A percentile compares a stretch with the other conserved stretches of the same genome.
Evolutionary conservation across 2,329 filamentous ascomycete species (phyloP).

Genomic region (Paramyrothecium roridum): DNA sequence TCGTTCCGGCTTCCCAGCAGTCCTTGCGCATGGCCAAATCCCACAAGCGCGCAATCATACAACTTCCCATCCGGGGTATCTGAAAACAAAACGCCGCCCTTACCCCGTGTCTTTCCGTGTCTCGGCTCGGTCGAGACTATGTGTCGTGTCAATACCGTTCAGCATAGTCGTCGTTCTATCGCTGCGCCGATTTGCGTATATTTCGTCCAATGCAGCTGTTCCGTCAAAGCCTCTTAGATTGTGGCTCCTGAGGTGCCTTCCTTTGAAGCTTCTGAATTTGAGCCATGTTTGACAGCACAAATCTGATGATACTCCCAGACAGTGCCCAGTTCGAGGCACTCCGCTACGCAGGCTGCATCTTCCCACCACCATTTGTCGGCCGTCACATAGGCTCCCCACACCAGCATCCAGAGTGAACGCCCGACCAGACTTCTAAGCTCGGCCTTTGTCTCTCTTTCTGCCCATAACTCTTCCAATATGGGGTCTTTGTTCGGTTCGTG

Average conservation of each 20-base stretch:
- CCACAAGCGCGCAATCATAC: no score
- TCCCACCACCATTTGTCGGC: conserved; percentile 61
- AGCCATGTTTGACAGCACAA: conserved; percentile 46
- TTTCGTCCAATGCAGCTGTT: no score
- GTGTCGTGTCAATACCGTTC: no score
- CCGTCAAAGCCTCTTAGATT: neutral
- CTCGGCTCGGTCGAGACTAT: neutral
- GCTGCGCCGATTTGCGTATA: no score
- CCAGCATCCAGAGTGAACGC: conserved; percentile 57
- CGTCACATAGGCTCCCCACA: conserved; percentile 53
- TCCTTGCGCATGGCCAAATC: no score
- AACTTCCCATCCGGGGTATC: neutral
- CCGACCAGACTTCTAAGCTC: conserved; percentile 52
- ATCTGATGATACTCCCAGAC: conserved; percentile 58
- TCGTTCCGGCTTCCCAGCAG: no score
- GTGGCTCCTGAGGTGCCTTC: neutral
- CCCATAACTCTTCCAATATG: conserved; percentile 12
- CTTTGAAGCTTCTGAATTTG: neutral
- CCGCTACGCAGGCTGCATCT: conserved; percentile 48
- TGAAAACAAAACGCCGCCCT: neutral
- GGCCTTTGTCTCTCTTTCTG: conserved; percentile 30
- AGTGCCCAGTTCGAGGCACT: conserved; percentile 52
- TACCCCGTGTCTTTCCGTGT: no score
- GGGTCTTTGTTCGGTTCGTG: conserved; percentile 16
- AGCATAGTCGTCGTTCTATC: no score